These are phyloP conservation scores for Limnanthes douglasii DNA, from an alignment of 345 rosid genomes.

Conservation along the genomic window DNA sequence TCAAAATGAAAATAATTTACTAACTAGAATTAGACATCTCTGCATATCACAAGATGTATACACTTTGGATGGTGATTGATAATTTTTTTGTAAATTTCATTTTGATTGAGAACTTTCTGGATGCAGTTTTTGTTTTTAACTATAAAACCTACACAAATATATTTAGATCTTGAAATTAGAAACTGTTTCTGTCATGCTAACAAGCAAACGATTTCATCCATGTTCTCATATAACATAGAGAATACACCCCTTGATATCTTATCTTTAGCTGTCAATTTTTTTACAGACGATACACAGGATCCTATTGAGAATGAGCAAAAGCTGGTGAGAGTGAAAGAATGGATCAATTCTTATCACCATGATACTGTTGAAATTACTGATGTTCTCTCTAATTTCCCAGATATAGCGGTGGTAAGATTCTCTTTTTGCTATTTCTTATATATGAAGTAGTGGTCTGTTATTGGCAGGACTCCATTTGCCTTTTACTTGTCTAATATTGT, in stretches of 20 bases:
- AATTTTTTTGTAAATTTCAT: no score
- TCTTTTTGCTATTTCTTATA: not conserved
- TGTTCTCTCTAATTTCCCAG: slow-evolving; percentile 66
- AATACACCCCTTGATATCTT: slow-evolving; percentile 4
- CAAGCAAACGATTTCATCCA: no score
- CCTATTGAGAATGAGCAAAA: slow-evolving; percentile 72
- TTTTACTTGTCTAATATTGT: not conserved
- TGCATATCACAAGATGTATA: not conserved
- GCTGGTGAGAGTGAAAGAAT: slow-evolving; percentile 60
- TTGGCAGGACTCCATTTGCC: slow-evolving; percentile 6
- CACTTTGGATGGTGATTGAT: not conserved
- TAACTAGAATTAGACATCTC: not conserved
- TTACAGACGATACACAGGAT: slow-evolving; percentile 70
- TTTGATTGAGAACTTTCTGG: no score
- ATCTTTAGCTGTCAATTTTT: slow-evolving; percentile 6
- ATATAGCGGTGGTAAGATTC: slow-evolving; percentile 54
- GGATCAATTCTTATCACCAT: slow-evolving; percentile 43
- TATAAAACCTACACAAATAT: no score
- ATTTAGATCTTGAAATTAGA: no score
- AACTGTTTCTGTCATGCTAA: no score
- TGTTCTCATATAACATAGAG: no score
- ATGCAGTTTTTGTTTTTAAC: no score
- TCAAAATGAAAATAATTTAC: not conserved
- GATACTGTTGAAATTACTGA: slow-evolving; percentile 51
- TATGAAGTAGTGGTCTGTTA: not conserved